Evolutionary conservation across 352 stramenopile genomes (phyloP).

Genomic region (Pythium aphanidermatum): DNA sequence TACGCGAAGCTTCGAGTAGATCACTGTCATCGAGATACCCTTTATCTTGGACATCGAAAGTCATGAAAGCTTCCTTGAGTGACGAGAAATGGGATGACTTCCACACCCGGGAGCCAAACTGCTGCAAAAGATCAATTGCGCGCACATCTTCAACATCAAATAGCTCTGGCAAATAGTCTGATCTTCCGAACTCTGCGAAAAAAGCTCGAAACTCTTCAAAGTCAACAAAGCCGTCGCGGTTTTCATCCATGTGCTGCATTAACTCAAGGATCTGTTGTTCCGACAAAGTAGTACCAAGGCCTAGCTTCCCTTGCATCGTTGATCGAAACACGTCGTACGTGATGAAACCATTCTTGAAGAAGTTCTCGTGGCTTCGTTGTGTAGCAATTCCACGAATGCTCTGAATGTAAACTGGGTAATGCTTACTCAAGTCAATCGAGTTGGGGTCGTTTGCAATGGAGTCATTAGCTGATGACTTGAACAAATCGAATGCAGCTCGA

Average conservation of each 20-base stretch:
- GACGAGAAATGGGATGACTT: constrained; percentile 36
- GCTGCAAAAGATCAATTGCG: constrained; percentile 63
- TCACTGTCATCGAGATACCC: constrained; percentile 40
- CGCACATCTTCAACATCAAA: constrained; percentile 74
- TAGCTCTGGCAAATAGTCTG: constrained; percentile 64
- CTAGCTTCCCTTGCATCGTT: constrained; percentile 57
- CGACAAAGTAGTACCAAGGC: constrained; percentile 56
- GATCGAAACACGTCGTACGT: constrained; percentile 77
- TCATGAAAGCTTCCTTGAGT: constrained; percentile 47
- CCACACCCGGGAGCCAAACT: constrained; percentile 46
- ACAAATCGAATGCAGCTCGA: constrained; percentile 65
- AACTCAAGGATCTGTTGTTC: constrained; percentile 91
- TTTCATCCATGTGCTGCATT: constrained; percentile 90
- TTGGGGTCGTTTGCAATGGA: constrained; percentile 6
- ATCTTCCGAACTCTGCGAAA: constrained; percentile 75
- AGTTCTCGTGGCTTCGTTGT: constrained; percentile 39
- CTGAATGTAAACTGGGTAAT: constrained; percentile 18
- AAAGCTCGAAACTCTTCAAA: constrained; percentile 87
- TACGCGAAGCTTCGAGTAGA: constrained; percentile 42
- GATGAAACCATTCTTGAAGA: constrained; percentile 41
- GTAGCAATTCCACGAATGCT: constrained; percentile 25
- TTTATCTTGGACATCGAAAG: constrained; percentile 38
- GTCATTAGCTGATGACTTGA: constrained; percentile 23
- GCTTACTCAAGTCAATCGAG: constrained; percentile 19
- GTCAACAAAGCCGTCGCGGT: constrained; percentile 86